Evolutionary conservation across 2,329 filamentous ascomycete species (phyloP).

Genomic region (Hymenoscyphus salicellus): DNA sequence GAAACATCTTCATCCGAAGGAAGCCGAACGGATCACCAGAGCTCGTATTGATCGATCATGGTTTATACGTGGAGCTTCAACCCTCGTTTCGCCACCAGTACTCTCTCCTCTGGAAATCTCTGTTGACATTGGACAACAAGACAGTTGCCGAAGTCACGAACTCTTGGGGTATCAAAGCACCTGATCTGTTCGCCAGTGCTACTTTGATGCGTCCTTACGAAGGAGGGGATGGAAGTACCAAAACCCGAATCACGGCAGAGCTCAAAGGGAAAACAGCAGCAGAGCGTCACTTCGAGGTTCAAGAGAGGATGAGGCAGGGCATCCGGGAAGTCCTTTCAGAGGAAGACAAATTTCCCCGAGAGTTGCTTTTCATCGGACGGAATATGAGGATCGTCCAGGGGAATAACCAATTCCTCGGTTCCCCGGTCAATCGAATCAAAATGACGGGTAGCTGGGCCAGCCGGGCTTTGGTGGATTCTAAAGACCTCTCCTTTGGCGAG

Average conservation of each 20-base stretch:
- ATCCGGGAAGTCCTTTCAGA: conserved; percentile 65
- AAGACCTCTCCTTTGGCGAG: conserved; percentile 59
- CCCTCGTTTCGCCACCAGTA: conserved; percentile 83
- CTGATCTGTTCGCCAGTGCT: conserved; percentile 87
- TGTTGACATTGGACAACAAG: conserved; percentile 89
- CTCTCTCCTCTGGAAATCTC: conserved; percentile 84
- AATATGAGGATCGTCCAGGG: conserved; percentile 72
- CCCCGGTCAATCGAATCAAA: conserved; percentile 80
- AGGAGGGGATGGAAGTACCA: conserved; percentile 71
- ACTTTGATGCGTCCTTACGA: conserved; percentile 89
- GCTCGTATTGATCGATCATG: conserved; percentile 94
- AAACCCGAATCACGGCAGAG: conserved; percentile 57
- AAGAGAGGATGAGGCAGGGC: conserved; percentile 62
- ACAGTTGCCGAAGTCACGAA: conserved; percentile 70
- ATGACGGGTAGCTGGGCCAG: conserved; percentile 91
- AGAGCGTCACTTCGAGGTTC: conserved; percentile 71
- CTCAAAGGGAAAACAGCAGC: conserved; percentile 52
- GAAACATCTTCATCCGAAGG: conserved; percentile 93
- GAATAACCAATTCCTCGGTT: conserved; percentile 72
- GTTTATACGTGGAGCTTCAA: conserved; percentile 89
- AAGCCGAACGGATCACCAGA: conserved; percentile 78
- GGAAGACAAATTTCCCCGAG: conserved; percentile 66
- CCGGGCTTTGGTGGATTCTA: conserved; percentile 74
- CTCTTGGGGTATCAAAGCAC: conserved; percentile 83
- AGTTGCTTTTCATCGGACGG: conserved; percentile 70